Conservation (phyloP, 208 protist species). For the Acanthamoeba royreba region DNA sequence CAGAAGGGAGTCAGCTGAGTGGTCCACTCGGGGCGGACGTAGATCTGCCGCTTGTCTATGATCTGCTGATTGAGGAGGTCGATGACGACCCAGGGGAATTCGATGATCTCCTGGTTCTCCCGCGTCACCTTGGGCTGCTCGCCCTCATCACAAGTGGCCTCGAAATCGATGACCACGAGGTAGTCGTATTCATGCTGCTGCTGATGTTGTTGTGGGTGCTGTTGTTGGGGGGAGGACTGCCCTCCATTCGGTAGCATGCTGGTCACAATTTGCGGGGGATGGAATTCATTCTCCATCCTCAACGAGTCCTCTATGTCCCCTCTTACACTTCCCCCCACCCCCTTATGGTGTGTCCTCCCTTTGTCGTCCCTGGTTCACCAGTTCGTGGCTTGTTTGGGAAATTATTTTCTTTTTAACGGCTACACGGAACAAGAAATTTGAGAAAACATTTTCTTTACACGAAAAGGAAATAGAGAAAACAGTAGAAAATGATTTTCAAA, state of each 20-base stretch:
- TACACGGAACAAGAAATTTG: no score
- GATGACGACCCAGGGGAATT: conserved; percentile 48
- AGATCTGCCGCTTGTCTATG: conserved; percentile 2
- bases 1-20: conserved; percentile 37
- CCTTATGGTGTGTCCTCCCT: no score
- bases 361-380: no score
- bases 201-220: neutral
- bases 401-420: no score
- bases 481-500: no score
- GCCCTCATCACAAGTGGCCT: conserved; percentile 22
- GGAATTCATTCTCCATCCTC: neutral
- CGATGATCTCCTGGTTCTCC: conserved; percentile 55
- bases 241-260: no score
- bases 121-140: conserved; percentile 24
- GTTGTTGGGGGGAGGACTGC: neutral
- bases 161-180: conserved; percentile 27
- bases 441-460: no score
- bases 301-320: no score
- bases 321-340: no score
- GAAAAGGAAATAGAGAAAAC: no score
- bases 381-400: no score
- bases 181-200: conserved; percentile 28
- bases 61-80: neutral
- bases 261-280: no score
- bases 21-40: conserved; percentile 36